phyloP scores from a whole-genome alignment of 2,329 filamentous ascomycete genomes.

The Fusarium coffeatum region DNA sequence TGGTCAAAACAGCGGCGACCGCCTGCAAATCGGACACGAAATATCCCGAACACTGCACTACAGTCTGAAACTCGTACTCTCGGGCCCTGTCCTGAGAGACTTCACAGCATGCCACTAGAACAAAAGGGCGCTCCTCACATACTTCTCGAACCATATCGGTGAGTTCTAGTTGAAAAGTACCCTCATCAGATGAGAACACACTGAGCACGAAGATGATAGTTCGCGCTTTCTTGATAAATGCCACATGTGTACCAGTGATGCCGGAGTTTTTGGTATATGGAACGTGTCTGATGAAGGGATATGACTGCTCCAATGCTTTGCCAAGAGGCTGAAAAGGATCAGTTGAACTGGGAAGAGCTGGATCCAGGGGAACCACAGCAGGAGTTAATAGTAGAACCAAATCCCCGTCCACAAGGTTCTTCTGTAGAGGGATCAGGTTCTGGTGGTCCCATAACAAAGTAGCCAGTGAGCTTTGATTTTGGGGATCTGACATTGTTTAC shows the following conservation, averaged over 20 bases:
- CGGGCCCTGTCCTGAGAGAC: conserved; percentile 54
- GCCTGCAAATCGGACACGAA: conserved; percentile 59
- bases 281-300: conserved; percentile 74
- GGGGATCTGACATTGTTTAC: conserved; percentile 40
- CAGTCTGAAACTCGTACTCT: conserved; percentile 61
- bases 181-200: conserved; percentile 58
- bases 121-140: conserved; percentile 61
- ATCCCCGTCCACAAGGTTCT: conserved; percentile 60
- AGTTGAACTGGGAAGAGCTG: conserved; percentile 55
- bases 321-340: conserved; percentile 82
- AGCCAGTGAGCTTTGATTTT: conserved; percentile 31
- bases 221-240: conserved; percentile 70
- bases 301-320: conserved; percentile 68
- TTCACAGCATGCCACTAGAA: conserved; percentile 65
- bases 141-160: conserved; percentile 59
- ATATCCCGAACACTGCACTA: conserved; percentile 64
- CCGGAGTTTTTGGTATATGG: conserved; percentile 74
- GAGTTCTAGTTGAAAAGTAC: conserved; percentile 64
- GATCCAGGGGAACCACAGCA: conserved; percentile 60
- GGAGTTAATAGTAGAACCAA: conserved; percentile 72
- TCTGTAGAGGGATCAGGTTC: conserved; percentile 61
- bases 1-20: conserved; percentile 65
- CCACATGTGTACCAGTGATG: conserved; percentile 71
- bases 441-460: conserved; percentile 57
- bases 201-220: conserved; percentile 71